Percentiles rank a stretch among this genome's conserved stretches.
phyloP scores from a whole-genome alignment of 2,329 filamentous ascomycete genomes.

The Venturia oleaginea region DNA sequence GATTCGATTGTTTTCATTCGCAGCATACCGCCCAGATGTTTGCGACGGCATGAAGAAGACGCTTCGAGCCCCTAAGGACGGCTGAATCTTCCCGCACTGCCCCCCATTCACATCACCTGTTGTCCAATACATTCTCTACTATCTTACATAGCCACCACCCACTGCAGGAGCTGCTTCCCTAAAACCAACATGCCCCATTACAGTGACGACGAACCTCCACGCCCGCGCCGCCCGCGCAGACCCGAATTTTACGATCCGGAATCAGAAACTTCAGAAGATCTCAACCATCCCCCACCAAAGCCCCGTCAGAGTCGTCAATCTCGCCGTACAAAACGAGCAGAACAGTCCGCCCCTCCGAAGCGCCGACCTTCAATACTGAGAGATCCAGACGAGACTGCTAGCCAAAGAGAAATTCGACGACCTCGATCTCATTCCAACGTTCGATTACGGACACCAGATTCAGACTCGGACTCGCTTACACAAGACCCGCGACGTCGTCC shows the following conservation, averaged over 20 bases:
- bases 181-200: neutral
- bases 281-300: conserved; percentile 2
- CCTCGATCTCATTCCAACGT: conserved; percentile 9
- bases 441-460: conserved; percentile 11
- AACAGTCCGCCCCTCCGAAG: neutral
- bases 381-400: conserved; percentile 12
- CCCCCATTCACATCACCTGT: neutral
- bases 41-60: neutral
- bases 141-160: neutral
- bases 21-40: no score
- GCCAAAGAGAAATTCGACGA: conserved; percentile 7
- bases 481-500: neutral
- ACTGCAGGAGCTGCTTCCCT: neutral
- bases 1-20: no score
- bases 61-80: neutral
- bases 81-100: neutral
- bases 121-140: no score
- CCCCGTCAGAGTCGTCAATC: neutral
- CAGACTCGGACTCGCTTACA: neutral
- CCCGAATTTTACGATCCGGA: conserved; percentile 7
- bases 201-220: conserved; percentile 4
- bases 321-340: neutral
- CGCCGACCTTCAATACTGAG: conserved; percentile 12
- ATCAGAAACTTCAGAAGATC: neutral
- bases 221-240: conserved; percentile 7